Base-by-base conservation (phyloP, 768 basidiomycete species). In the Podaxis rugospora region DNA sequence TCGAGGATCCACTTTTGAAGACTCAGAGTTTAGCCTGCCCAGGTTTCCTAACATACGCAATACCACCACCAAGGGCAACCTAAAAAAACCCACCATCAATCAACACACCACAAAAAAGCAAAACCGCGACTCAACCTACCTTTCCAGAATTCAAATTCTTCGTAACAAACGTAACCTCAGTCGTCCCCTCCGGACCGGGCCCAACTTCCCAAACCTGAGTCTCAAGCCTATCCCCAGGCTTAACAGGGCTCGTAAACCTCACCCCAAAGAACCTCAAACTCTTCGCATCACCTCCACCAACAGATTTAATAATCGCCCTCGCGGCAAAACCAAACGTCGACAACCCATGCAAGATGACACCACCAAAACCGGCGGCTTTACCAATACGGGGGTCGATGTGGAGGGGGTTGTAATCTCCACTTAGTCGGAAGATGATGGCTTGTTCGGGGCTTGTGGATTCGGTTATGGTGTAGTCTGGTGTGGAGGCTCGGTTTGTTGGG, bases 291-390 rank as follows among this genome's bases (percentile, higher is more conserved):
- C 81, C 81, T 0, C 78, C 81, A 0, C 84, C 90, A 11, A 87
- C 79, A 1, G 80, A 78, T 60, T 81, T 80, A 63, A 95, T 77
- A 57, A 95, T 73, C 1, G 85, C 90, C 46, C 92, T 86, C 2
- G 90, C 93, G 6, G 80, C 89, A 69, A 93, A 93, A 9, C 93
- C 93, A 69, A 83, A 94, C 0, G 88, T 84, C 18, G 89, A 87
- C 25, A 95, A 79, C 28, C 93, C 93, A 68, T 95, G 93, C 2
- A 95, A 80, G 66, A 95, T 93, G 39, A 88, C 85, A 51, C 88
- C 93, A 2, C 90, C 90, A 67, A 95, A 94, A 10, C 92, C 91
- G 16, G 86, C 79, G 6, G 77, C 78, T 64, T 84, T 70, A n/a
- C 92, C 93, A 40, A 91, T 84, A 13, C 67, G 71, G 1, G 92